Evolutionary conservation across 2,329 filamentous ascomycete species (phyloP).

Genomic region (Venturia asperata): DNA sequence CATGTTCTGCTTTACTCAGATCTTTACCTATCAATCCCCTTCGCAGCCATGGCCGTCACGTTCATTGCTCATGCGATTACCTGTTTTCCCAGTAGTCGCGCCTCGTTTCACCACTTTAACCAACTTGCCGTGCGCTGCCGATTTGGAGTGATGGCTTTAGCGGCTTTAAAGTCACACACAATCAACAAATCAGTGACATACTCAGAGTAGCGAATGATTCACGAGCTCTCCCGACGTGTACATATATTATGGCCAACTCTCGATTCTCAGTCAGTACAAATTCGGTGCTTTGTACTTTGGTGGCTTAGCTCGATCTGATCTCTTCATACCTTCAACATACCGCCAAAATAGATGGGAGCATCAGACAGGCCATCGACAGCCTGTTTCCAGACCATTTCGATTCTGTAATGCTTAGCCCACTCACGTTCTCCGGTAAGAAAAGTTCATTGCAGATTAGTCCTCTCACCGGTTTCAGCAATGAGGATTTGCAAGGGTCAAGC

Average conservation of each 20-base stretch:
- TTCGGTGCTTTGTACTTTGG: background rate
- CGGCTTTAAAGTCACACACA: background rate
- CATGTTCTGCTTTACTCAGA: background rate
- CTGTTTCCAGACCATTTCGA: background rate
- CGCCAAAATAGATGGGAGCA: background rate
- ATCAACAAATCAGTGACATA: background rate
- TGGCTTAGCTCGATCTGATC: background rate
- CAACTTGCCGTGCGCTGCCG: background rate
- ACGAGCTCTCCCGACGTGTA: background rate
- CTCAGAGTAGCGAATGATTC: background rate
- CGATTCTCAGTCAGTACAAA: background rate
- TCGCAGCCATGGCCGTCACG: background rate
- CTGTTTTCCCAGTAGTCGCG: background rate
- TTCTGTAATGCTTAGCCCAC: background rate
- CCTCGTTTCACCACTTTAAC: background rate
- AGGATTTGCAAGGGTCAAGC: background rate
- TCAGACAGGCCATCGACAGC: background rate
- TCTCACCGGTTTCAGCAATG: background rate
- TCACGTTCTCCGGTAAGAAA: background rate
- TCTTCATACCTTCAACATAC: background rate
- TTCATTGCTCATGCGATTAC: background rate
- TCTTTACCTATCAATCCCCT: background rate
- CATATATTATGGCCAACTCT: background rate
- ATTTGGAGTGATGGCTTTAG: background rate
- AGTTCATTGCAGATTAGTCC: too few relatives aligned